Evolutionary conservation across 768 basidiomycete species (phyloP).

Genomic region (Cystofilobasidium macerans): DNA sequence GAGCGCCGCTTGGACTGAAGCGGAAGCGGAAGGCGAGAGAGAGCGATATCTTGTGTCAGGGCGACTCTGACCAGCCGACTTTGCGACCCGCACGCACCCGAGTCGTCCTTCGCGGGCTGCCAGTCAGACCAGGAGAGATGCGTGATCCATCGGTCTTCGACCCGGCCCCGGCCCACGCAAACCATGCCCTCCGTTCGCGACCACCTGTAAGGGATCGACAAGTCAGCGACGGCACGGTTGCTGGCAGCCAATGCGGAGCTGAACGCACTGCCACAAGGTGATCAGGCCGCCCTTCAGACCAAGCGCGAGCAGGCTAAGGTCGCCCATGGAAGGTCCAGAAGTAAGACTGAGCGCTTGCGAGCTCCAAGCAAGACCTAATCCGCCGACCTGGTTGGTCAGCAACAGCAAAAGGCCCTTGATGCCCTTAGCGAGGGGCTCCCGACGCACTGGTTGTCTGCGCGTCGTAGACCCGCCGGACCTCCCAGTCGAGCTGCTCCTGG

Average conservation of each 20-base stretch:
- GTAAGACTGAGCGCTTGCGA: background rate
- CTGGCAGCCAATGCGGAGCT: background rate
- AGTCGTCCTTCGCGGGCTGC: background rate
- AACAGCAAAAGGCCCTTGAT: too few species aligned
- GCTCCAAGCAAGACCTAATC: background rate
- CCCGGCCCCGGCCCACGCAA: background rate
- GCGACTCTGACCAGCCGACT: too few species aligned
- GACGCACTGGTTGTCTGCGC: slow-evolving; percentile 8
- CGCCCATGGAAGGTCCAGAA: background rate
- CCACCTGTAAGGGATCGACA: background rate
- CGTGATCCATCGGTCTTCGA: background rate
- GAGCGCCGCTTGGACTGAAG: background rate
- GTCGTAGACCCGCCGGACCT: slow-evolving; percentile 8
- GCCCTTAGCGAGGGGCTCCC: background rate
- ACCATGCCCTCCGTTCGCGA: background rate
- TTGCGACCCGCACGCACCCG: too few species aligned
- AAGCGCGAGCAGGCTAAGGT: slow-evolving; percentile 3
- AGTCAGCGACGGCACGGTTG: background rate
- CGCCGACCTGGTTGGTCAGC: background rate
- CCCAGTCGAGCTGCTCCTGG: background rate
- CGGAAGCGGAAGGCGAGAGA: too few species aligned
- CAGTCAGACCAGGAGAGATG: background rate
- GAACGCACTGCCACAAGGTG: slow-evolving; percentile 7
- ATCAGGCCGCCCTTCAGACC: background rate
- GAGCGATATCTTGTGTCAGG: too few species aligned